These are phyloP conservation scores for Carex parvula DNA, from an alignment of 176 grass and related monocot species.

Conservation along the genomic window DNA sequence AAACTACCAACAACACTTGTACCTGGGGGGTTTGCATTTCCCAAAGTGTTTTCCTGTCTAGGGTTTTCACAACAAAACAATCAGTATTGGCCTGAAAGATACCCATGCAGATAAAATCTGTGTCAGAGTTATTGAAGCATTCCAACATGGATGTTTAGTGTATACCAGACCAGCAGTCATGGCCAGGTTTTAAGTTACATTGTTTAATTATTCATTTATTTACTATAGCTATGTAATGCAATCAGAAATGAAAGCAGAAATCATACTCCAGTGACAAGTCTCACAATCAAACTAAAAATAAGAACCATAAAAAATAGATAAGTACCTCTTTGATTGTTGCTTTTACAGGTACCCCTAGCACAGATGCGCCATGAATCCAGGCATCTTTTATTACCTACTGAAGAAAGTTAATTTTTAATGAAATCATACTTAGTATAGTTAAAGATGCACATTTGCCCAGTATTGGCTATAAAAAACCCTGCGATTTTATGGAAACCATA, in stretches of 20 bases:
- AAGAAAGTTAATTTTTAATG: constrained; percentile 23
- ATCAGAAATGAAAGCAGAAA: not conserved
- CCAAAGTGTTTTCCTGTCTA: constrained; percentile 96
- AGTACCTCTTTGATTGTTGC: constrained; percentile 90
- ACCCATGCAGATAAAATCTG: not conserved
- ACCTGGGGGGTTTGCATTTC: constrained; percentile 99
- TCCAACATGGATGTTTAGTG: not conserved
- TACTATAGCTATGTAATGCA: not conserved
- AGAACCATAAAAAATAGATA: not conserved
- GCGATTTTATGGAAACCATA: not conserved
- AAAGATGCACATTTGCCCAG: not conserved
- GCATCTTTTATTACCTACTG: constrained; percentile 85
- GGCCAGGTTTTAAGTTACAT: not conserved
- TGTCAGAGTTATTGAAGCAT: not conserved
- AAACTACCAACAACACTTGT: not conserved
- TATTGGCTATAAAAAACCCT: not conserved
- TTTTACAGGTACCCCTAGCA: constrained; percentile 95
- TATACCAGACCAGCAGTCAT: not conserved
- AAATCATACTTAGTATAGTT: not conserved
- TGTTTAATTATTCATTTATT: not conserved
- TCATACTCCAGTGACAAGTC: not conserved
- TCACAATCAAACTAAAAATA: not conserved
- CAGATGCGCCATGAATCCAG: constrained; percentile 82
- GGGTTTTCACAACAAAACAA: constrained; percentile 86
- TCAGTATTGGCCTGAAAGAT: constrained; percentile 55